phyloP scores from a whole-genome alignment of 2,329 filamentous ascomycete genomes.

The Lecanoromycetidae sp. region DNA sequence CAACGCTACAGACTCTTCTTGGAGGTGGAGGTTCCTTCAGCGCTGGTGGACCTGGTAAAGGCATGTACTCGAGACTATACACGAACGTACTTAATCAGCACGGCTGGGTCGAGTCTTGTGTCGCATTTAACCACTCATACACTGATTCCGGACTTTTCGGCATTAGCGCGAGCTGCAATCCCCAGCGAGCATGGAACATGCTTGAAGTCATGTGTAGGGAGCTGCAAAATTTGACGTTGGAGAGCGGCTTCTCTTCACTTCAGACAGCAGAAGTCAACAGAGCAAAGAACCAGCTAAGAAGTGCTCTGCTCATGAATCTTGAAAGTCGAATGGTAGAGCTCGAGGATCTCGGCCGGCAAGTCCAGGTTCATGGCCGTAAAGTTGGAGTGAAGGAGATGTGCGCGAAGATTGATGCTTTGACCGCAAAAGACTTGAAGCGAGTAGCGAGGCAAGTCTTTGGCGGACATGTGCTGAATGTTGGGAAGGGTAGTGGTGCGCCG shows the following conservation, averaged over 20 bases:
- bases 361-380: slow-evolving; percentile 92
- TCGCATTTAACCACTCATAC: slow-evolving; percentile 96
- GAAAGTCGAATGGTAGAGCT: slow-evolving; percentile 96
- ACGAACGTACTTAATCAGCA: slow-evolving; percentile 97
- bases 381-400: slow-evolving; percentile 92
- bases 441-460: slow-evolving; percentile 70
- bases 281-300: slow-evolving; percentile 93
- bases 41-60: slow-evolving; percentile 90
- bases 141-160: slow-evolving; percentile 92
- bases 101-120: slow-evolving; percentile 91
- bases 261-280: slow-evolving; percentile 68
- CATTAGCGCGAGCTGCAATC: slow-evolving; percentile 76
- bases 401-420: slow-evolving; percentile 67
- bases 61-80: slow-evolving; percentile 97
- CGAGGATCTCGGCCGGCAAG: slow-evolving; percentile 85
- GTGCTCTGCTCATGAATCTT: slow-evolving; percentile 87
- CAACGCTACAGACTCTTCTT: slow-evolving; percentile 87
- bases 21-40: slow-evolving; percentile 95
- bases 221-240: slow-evolving; percentile 63
- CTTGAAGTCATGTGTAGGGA: slow-evolving; percentile 92
- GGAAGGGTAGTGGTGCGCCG: slow-evolving; percentile 70
- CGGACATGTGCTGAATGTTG: slow-evolving; percentile 62
- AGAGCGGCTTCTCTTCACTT: slow-evolving; percentile 61
- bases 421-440: slow-evolving; percentile 64
- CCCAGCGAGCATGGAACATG: slow-evolving; percentile 67